phyloP scores from a whole-genome alignment of 176 grass and related monocot genomes.

The Hordeum marinum region DNA sequence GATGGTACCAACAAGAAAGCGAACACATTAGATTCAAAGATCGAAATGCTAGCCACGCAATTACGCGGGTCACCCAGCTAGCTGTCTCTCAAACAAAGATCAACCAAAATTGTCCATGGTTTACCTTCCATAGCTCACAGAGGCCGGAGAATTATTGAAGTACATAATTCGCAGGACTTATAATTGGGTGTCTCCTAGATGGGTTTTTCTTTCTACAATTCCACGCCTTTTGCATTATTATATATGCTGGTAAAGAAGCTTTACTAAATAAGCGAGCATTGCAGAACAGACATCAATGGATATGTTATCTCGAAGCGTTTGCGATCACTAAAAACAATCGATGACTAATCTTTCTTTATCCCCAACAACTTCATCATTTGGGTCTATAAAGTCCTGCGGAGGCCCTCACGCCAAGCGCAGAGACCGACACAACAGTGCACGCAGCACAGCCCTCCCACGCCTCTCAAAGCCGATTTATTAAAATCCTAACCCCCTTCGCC shows the following conservation, averaged over 20 bases:
- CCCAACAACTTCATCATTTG: neutral
- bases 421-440: constrained; percentile 38
- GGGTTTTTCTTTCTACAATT: neutral
- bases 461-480: neutral
- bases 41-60: neutral
- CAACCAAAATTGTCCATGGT: too few relatives aligned
- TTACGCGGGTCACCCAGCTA: neutral
- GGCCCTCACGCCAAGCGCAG: constrained; percentile 32
- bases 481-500: neutral
- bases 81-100: too few relatives aligned
- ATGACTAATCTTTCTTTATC: constrained; percentile 5
- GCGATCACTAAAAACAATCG: neutral
- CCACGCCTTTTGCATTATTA: neutral
- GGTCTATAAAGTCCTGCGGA: constrained; percentile 18
- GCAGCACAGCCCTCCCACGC: neutral
- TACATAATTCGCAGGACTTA: neutral
- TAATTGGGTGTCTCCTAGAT: neutral
- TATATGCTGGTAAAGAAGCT: neutral
- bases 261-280: neutral
- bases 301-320: neutral
- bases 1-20: neutral
- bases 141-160: too few relatives aligned
- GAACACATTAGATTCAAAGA: neutral
- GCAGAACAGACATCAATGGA: neutral
- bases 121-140: too few relatives aligned